Percentiles rank a stretch among this genome's conserved stretches.
Evolutionary conservation across 2,329 filamentous ascomycete species (phyloP).

Genomic region (Fusarium mangiferae): DNA sequence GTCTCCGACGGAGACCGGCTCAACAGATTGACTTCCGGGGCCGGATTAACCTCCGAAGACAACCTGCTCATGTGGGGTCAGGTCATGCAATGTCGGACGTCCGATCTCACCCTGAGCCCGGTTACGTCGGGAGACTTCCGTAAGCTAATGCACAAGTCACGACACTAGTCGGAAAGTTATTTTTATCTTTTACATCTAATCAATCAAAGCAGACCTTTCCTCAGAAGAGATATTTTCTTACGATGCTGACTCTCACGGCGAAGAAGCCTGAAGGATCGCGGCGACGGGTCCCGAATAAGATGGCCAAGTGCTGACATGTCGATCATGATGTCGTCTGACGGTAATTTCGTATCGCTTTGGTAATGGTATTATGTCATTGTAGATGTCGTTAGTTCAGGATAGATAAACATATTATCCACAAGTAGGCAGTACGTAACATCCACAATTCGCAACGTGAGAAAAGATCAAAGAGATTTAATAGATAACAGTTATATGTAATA

Average conservation of each 20-base stretch:
- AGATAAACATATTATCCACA: rapidly evolving
- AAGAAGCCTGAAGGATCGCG: too few species aligned
- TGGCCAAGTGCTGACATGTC: not conserved
- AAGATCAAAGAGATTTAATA: too few species aligned
- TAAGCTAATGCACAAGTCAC: not conserved
- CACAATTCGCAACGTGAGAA: too few species aligned
- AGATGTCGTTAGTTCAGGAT: not conserved
- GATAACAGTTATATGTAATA: not conserved
- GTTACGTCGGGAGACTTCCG: not conserved
- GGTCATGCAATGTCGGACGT: not conserved
- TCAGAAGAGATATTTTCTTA: not conserved
- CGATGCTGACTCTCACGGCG: not conserved
- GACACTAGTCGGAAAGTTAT: not conserved
- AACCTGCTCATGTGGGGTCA: not conserved
- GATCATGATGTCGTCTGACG: not conserved
- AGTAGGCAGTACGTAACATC: too few species aligned
- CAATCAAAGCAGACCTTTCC: not conserved
- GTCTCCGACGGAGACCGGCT: not conserved
- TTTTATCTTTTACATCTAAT: not conserved
- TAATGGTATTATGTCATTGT: not conserved
- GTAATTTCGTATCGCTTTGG: not conserved
- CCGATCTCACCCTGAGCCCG: not conserved
- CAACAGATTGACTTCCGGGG: not conserved
- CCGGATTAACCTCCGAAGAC: not conserved
- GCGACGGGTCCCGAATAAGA: not conserved